Base-by-base conservation (phyloP, 2,329 filamentous ascomycete genomes). In the Colletotrichum tropicicola region DNA sequence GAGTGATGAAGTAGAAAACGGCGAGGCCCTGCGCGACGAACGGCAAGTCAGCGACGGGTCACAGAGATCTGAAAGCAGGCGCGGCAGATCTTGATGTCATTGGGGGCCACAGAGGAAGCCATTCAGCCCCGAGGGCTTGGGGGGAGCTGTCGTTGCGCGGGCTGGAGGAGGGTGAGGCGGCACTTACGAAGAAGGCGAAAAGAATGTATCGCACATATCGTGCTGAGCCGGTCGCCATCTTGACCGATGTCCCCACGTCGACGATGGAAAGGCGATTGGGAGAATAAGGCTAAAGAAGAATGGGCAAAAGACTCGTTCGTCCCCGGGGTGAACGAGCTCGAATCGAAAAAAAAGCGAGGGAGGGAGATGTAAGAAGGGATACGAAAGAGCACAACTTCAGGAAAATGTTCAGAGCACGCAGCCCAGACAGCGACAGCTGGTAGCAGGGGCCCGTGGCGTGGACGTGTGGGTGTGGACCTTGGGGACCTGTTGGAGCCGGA, bases 1-100 rank as follows among this genome's bases (percentile, higher is more conserved):
- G 81, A 60, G 92, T 92, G 74, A 97, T 88, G 80, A 95, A 93
- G 82, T 95, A 96, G 77, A 97, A 86, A 68, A 97, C 83, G 68
- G 89, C 83, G 68, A 97, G 79, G 61, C 88, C 81, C 87, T 89
- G 66, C 15, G 15, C 8, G 15, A 35, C 6, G 28, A 37, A 43
- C 5, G 27, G 4, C 17, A 63, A 37, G 69, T 73, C 53, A 73
- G 72, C 52, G 27, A n/a, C n/a, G n/a, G n/a, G n/a, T n/a, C n/a
- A n/a, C n/a, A n/a, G n/a, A n/a, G n/a, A n/a, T n/a, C n/a, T n/a
- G n/a, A n/a, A n/a, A n/a, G n/a, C n/a, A n/a, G n/a, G n/a, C n/a
- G n/a, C n/a, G n/a, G 12, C 12, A 7, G 28, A 30, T 30, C 7
- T 30, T 30, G 28, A 3, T 30, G 2, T 30, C 28, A 7, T n/a